A percentile compares a stretch with the other conserved stretches of the same genome.
phyloP scores from a whole-genome alignment of 1,284 basidiomycete species.

The Leccinum griseonigrum region DNA sequence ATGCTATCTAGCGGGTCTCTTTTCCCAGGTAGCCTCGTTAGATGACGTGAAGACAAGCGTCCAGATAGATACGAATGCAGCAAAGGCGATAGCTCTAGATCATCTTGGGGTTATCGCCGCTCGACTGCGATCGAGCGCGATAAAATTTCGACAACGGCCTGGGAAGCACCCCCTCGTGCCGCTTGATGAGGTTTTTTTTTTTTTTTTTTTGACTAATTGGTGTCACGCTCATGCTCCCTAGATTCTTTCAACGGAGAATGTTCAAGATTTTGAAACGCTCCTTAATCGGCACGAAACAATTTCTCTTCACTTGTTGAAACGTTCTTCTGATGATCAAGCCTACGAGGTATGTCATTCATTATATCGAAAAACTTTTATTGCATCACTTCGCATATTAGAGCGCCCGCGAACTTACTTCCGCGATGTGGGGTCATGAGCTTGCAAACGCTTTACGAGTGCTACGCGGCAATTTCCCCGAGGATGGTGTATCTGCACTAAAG shows the following conservation, averaged over 20 bases:
- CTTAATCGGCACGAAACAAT: constrained; percentile 62
- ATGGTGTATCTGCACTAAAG: constrained; percentile 23
- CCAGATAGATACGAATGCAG: constrained; percentile 72
- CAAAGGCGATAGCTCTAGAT: constrained; percentile 87
- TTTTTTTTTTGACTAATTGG: background rate
- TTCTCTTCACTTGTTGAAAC: constrained; percentile 59
- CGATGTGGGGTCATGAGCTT: constrained; percentile 73
- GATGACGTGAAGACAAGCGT: constrained; percentile 75
- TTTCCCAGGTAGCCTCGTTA: constrained; percentile 54
- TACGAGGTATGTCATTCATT: constrained; percentile 54
- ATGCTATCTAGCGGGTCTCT: background rate
- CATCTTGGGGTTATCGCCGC: constrained; percentile 92
- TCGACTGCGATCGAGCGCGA: constrained; percentile 60
- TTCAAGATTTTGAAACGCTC: constrained; percentile 55
- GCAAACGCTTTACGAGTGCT: constrained; percentile 58
- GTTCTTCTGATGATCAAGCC: constrained; percentile 73
- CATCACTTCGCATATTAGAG: constrained; percentile 23
- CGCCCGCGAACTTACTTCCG: constrained; percentile 70
- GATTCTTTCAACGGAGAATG: constrained; percentile 55
- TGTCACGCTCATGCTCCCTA: constrained; percentile 26
- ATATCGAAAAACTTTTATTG: background rate
- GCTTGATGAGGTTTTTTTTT: constrained; percentile 61
- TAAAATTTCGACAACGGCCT: constrained; percentile 49
- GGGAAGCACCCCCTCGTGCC: constrained; percentile 43
- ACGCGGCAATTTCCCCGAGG: constrained; percentile 41